Conservation (phyloP, 345 rosid species). For the Brassica napus region Da-Ae NC_063445.1:2044501-2045000, state of each 20-base stretch:
- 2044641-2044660: slow-evolving; percentile 60
- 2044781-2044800: slow-evolving; percentile 47
- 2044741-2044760: slow-evolving; percentile 15
- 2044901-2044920: slow-evolving; percentile 66
- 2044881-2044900: slow-evolving; percentile 64
- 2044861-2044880: slow-evolving; percentile 55
- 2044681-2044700: slow-evolving; percentile 55
- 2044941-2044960: slow-evolving; percentile 73
- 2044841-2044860: slow-evolving; percentile 72
- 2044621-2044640: slow-evolving; percentile 49
- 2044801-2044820: slow-evolving; percentile 56
- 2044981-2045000: slow-evolving; percentile 58
- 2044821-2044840: slow-evolving; percentile 60
- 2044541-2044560: slow-evolving; percentile 79
- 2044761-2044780: background rate
- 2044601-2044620: slow-evolving; percentile 75
- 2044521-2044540: slow-evolving; percentile 83
- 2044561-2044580: slow-evolving; percentile 79
- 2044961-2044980: slow-evolving; percentile 58
- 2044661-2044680: slow-evolving; percentile 51
- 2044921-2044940: slow-evolving; percentile 87
- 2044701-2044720: too few species aligned
- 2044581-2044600: slow-evolving; percentile 59
- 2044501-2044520: slow-evolving; percentile 54
- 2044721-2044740: background rate